These are phyloP conservation scores for Pneumocystis jirovecii DNA, from an alignment of 1,139 yeast genomes.

Conservation along the genomic window DNA sequence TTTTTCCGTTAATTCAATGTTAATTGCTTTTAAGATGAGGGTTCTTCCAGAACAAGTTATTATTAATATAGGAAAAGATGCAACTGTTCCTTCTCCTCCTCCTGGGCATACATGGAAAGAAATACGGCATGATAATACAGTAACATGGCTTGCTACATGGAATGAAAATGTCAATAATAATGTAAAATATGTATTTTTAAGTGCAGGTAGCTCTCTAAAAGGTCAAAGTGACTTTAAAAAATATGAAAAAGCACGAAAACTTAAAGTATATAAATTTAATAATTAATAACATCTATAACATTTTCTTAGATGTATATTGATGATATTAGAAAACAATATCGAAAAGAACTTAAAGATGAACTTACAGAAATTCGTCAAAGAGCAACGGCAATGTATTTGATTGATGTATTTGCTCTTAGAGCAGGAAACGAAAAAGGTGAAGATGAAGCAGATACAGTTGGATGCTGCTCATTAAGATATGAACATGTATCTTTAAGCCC, in stretches of 20 bases:
- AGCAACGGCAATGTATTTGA: slow-evolving; percentile 85
- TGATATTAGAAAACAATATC: slow-evolving; percentile 61
- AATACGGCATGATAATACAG: slow-evolving; percentile 73
- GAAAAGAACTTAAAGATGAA: slow-evolving; percentile 50
- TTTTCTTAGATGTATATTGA: slow-evolving; percentile 31
- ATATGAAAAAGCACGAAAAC: slow-evolving; percentile 81
- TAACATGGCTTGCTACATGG: slow-evolving; percentile 97
- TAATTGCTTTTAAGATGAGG: slow-evolving; percentile 25
- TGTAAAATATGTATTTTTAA: slow-evolving; percentile 77
- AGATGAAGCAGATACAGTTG: slow-evolving; percentile 96
- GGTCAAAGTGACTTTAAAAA: slow-evolving; percentile 84
- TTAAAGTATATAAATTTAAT: slow-evolving; percentile 20
- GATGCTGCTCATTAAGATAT: slow-evolving; percentile 83
- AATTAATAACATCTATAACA: slow-evolving; percentile 32
- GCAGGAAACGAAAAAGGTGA: slow-evolving; percentile 98
- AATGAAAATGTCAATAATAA: slow-evolving; percentile 77
- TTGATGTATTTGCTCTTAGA: slow-evolving; percentile 89
- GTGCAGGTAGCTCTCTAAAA: slow-evolving; percentile 78
- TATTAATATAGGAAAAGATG: slow-evolving; percentile 61
- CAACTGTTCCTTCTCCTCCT: slow-evolving; percentile 67
- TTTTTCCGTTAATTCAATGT: slow-evolving; percentile 12
- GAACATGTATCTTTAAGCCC: slow-evolving; percentile 81
- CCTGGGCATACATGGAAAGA: slow-evolving; percentile 86
- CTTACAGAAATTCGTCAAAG: slow-evolving; percentile 79
- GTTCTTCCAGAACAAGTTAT: slow-evolving; percentile 83